These are phyloP conservation scores for Ganoderma meredithae DNA, from an alignment of 1,284 basidiomycete species.

Conservation along the genomic window DNA sequence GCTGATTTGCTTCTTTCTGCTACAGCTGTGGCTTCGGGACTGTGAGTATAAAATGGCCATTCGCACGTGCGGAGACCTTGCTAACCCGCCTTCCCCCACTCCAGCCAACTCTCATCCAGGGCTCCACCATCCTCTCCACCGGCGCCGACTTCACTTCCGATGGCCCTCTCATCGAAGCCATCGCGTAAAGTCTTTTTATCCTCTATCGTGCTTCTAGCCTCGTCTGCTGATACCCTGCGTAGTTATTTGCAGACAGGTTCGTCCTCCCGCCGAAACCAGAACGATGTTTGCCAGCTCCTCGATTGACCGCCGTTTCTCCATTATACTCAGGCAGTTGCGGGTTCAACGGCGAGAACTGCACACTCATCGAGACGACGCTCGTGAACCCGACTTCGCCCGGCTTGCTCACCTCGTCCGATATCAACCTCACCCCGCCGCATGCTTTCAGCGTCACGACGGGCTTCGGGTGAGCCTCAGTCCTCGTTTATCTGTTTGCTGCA, in stretches of 20 bases:
- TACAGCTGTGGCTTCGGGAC: slow-evolving; percentile 47
- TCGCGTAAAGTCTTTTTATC: slow-evolving; percentile 41
- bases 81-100: background rate
- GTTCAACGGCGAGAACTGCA: slow-evolving; percentile 52
- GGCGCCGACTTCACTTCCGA: slow-evolving; percentile 42
- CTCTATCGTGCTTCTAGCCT: no score
- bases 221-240: background rate
- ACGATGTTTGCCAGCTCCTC: no score
- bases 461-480: background rate
- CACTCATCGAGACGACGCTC: slow-evolving; percentile 52
- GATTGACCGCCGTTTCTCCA: background rate
- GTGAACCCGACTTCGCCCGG: slow-evolving; percentile 44
- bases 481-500: no score
- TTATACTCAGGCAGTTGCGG: slow-evolving; percentile 39
- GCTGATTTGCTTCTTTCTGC: background rate
- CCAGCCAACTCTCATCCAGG: slow-evolving; percentile 45
- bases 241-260: slow-evolving; percentile 44
- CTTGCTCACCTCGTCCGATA: slow-evolving; percentile 49
- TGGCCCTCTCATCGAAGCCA: slow-evolving; percentile 40
- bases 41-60: slow-evolving; percentile 28
- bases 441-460: slow-evolving; percentile 39
- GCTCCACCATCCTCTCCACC: slow-evolving; percentile 43
- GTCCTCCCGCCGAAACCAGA: background rate
- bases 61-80: background rate
- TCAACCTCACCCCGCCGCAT: slow-evolving; percentile 52